Evolutionary conservation across 768 basidiomycete genomes (phyloP).

Genomic region (Tubosaeta brunneosetosa): DNA sequence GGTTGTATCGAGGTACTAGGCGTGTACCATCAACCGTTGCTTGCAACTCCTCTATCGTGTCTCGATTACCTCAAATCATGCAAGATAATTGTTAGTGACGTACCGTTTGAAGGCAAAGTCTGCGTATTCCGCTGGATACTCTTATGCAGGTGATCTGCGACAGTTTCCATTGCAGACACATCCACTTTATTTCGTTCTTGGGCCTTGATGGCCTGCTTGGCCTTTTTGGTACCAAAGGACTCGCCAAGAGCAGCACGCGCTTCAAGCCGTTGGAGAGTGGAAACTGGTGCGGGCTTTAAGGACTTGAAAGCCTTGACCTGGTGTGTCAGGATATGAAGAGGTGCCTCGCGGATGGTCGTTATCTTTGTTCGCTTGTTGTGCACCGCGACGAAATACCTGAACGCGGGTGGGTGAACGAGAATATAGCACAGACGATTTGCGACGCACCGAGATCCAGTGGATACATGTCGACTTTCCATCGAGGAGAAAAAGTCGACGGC

Average conservation of each 20-base stretch:
- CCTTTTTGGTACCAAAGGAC: conserved; percentile 94
- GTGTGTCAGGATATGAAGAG: conserved; percentile 66
- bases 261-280: conserved; percentile 48
- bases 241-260: conserved; percentile 80
- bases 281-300: conserved; percentile 45
- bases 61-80: background rate
- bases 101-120: conserved; percentile 67
- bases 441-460: conserved; percentile 66
- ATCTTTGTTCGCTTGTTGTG: conserved; percentile 71
- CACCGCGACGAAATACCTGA: conserved; percentile 79
- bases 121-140: conserved; percentile 72
- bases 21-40: conserved; percentile 58
- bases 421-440: background rate
- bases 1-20: conserved; percentile 72
- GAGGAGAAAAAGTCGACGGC: conserved; percentile 77
- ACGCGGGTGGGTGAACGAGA: background rate
- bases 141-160: conserved; percentile 76
- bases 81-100: conserved; percentile 20
- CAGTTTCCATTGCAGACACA: conserved; percentile 80
- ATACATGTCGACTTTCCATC: conserved; percentile 45
- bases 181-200: conserved; percentile 89
- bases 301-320: conserved; percentile 83
- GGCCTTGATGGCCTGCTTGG: conserved; percentile 78
- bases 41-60: conserved; percentile 58
- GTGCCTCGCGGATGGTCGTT: conserved; percentile 63